Conservation (phyloP, 176 grass and related monocot genomes). For the Hordeum marinum region DNA sequence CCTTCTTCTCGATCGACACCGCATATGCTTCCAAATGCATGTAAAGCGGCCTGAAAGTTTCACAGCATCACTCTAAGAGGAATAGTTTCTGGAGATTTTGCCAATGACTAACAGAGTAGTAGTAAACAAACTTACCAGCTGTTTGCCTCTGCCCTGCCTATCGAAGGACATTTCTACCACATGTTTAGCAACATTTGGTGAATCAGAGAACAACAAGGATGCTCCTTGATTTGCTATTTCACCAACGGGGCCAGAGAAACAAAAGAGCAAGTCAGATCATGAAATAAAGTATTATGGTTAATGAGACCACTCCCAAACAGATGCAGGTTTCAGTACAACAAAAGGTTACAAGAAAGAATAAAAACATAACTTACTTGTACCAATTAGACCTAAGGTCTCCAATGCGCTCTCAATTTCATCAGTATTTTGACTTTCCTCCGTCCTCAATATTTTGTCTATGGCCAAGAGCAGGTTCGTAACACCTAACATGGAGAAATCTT, state of each 20-base stretch:
- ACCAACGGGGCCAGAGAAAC: conserved; percentile 21
- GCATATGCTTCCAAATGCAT: conserved; percentile 87
- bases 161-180: conserved; percentile 65
- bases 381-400: conserved; percentile 84
- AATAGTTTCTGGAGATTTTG: conserved; percentile 5
- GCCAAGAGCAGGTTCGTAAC: conserved; percentile 55
- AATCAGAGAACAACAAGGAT: conserved; percentile 54
- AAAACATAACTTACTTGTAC: conserved; percentile 57
- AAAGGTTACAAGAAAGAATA: not conserved
- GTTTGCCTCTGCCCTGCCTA: conserved; percentile 70
- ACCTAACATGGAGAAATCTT: conserved; percentile 32
- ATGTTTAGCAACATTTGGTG: conserved; percentile 40
- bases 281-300: not conserved
- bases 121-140: conserved; percentile 49
- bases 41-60: conserved; percentile 71
- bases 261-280: conserved; percentile 6
- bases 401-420: conserved; percentile 80
- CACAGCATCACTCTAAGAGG: not conserved
- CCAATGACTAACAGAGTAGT: not conserved
- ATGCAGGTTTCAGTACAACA: not conserved
- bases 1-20: conserved; percentile 61
- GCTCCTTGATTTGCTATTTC: conserved; percentile 69
- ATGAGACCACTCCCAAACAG: not conserved
- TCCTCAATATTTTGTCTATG: conserved; percentile 60
- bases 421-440: conserved; percentile 44